Conservation (phyloP, 805 yeast genomes). For the Suhomyces pyralidae region DNA sequence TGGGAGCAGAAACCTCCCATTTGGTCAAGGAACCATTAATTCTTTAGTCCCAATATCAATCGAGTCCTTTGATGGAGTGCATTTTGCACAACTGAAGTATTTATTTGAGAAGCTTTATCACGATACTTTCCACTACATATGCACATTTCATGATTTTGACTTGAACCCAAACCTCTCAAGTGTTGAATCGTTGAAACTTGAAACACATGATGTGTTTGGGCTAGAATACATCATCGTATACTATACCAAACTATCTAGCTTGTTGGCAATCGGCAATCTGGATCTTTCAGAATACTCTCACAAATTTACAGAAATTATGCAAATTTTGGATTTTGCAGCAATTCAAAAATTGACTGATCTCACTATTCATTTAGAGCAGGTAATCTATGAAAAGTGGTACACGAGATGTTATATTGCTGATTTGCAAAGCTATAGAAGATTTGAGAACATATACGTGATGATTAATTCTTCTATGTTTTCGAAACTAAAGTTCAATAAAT, state of each 20-base stretch:
- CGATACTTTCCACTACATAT: background rate
- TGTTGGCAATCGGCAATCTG: background rate
- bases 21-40: background rate
- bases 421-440: constrained; percentile 10
- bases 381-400: constrained; percentile 16
- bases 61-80: background rate
- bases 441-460: constrained; percentile 19
- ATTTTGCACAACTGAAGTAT: background rate
- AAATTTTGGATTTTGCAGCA: background rate
- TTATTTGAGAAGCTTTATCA: background rate
- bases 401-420: constrained; percentile 10
- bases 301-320: background rate
- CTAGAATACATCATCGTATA: background rate
- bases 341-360: background rate
- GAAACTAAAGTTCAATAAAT: constrained; percentile 12
- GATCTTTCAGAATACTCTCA: background rate
- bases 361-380: constrained; percentile 10
- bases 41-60: background rate
- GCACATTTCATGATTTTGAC: background rate
- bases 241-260: background rate
- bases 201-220: background rate
- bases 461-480: constrained; percentile 4
- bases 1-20: background rate
- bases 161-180: background rate
- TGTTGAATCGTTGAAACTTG: background rate